Conservation (phyloP, 768 basidiomycete species). For the Amanita pallidorosea region DNA sequence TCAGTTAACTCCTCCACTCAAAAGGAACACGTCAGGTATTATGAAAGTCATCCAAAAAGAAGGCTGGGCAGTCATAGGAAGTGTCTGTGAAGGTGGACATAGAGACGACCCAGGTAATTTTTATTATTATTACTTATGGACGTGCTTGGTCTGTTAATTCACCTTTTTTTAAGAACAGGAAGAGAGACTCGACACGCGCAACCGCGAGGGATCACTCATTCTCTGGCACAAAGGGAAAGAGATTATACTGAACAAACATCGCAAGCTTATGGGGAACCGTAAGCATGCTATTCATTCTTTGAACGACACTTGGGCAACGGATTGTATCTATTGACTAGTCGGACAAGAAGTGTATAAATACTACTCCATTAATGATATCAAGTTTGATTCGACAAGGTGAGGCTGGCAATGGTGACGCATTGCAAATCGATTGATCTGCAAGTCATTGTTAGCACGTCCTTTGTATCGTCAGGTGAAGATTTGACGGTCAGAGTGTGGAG, state of each 20-base stretch:
- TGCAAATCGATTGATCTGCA: not conserved
- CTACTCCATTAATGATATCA: conserved; percentile 45
- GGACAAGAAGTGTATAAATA: conserved; percentile 22
- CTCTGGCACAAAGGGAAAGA: conserved; percentile 21
- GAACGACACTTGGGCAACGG: not conserved
- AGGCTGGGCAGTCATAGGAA: conserved; percentile 30
- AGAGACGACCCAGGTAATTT: conserved; percentile 18
- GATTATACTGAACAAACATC: conserved; percentile 13
- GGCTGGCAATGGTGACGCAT: conserved; percentile 4
- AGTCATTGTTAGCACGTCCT: conserved; percentile 20
- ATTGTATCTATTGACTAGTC: conserved; percentile 7
- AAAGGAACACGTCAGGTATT: conserved; percentile 25
- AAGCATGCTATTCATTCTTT: not conserved
- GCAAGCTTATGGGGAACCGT: conserved; percentile 5
- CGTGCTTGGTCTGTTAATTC: not conserved
- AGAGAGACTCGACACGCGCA: conserved; percentile 27
- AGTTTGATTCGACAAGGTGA: conserved; percentile 41
- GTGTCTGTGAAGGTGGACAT: conserved; percentile 34
- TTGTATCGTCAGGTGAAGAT: conserved; percentile 42
- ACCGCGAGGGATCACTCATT: conserved; percentile 34
- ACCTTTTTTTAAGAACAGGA: conserved; percentile 12
- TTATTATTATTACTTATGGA: not conserved
- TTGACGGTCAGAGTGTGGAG: conserved; percentile 31
- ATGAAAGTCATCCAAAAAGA: conserved; percentile 39
- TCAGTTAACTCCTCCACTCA: not conserved